Percentiles rank a stretch among this genome's conserved stretches.
These are phyloP conservation scores for Violaceomyces palustris DNA, from an alignment of 1,284 basidiomycete genomes.

Conservation along the genomic window DNA sequence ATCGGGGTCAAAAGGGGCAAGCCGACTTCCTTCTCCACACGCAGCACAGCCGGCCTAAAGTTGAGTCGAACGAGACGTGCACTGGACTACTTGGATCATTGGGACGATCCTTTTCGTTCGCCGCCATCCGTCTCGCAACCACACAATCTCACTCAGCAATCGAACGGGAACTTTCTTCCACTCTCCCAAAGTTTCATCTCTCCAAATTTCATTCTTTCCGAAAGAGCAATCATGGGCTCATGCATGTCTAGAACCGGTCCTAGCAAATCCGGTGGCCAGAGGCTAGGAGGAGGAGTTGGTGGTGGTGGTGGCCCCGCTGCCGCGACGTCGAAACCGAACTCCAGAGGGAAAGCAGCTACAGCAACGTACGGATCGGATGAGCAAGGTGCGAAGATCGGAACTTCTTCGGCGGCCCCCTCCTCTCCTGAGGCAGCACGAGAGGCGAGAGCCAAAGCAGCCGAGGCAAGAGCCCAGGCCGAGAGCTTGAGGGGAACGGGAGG, in stretches of 20 bases:
- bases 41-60: not conserved
- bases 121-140: too few species aligned
- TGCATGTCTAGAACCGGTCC: conserved; percentile 11
- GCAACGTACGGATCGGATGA: not conserved
- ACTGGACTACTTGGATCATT: not conserved
- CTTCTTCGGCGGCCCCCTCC: not conserved
- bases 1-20: too few species aligned
- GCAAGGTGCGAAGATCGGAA: not conserved
- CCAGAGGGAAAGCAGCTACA: conserved; percentile 1
- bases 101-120: not conserved
- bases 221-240: conserved; percentile 9
- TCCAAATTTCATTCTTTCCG: not conserved
- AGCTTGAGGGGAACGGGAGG: too few species aligned
- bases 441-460: not conserved
- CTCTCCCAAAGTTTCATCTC: not conserved
- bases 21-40: too few species aligned
- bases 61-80: not conserved
- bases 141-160: too few species aligned
- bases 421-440: not conserved
- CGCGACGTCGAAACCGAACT: not conserved
- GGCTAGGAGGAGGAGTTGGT: conserved; percentile 2
- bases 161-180: not conserved
- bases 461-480: conserved; percentile 18
- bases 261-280: conserved; percentile 14
- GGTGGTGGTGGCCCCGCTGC: not conserved